Conservation (phyloP, 1,284 basidiomycete genomes). For the Kwoniella shivajii region DNA sequence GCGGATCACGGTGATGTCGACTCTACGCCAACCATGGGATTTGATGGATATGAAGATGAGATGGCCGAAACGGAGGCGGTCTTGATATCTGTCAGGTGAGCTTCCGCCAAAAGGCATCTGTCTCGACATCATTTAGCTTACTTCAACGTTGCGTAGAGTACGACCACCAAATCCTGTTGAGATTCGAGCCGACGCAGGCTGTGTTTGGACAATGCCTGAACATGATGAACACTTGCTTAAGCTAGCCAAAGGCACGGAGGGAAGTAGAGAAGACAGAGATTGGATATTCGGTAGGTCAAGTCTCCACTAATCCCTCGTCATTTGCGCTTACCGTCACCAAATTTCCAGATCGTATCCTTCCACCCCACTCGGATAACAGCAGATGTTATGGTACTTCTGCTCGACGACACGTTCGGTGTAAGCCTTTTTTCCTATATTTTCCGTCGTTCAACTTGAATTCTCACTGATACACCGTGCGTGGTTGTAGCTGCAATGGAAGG, state of each 20-base stretch:
- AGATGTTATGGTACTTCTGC: conserved; percentile 82
- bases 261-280: conserved; percentile 44
- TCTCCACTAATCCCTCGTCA: not conserved
- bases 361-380: conserved; percentile 69
- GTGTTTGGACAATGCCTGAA: conserved; percentile 42
- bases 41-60: conserved; percentile 25
- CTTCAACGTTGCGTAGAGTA: conserved; percentile 58
- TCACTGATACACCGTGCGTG: conserved; percentile 4
- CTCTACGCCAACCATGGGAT: not conserved
- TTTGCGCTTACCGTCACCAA: conserved; percentile 20
- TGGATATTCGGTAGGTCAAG: conserved; percentile 56
- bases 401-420: conserved; percentile 73
- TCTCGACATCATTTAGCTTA: not conserved
- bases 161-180: conserved; percentile 63
- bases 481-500: conserved; percentile 83
- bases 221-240: conserved; percentile 47
- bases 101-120: not conserved
- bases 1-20: not conserved
- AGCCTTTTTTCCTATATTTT: conserved; percentile 13
- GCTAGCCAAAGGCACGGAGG: conserved; percentile 39
- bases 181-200: conserved; percentile 28
- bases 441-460: not conserved
- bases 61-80: conserved; percentile 66
- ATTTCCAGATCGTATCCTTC: conserved; percentile 43
- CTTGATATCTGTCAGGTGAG: conserved; percentile 79